Conservation (phyloP, 345 rosid species). For the Melaleuca alternifolia region DNA sequence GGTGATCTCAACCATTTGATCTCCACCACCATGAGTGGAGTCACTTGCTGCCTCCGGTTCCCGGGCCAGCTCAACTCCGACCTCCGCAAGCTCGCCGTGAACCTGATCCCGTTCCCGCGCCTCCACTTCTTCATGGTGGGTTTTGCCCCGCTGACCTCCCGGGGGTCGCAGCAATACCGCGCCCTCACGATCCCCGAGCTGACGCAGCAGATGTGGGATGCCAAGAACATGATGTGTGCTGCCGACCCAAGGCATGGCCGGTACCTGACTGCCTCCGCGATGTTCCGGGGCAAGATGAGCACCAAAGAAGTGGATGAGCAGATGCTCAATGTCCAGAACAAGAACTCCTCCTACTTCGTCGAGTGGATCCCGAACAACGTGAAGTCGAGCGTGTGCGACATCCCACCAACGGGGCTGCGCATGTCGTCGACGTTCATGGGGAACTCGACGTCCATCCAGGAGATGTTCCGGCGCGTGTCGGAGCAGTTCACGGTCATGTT, state of each 20-base stretch:
- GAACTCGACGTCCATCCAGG: slow-evolving; percentile 64
- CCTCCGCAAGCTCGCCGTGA: slow-evolving; percentile 72
- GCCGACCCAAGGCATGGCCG: slow-evolving; percentile 86
- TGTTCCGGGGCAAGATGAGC: slow-evolving; percentile 92
- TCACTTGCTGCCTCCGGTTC: slow-evolving; percentile 80
- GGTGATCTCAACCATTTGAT: slow-evolving; percentile 84
- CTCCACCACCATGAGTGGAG: slow-evolving; percentile 80
- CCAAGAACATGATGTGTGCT: slow-evolving; percentile 83
- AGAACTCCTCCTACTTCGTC: slow-evolving; percentile 83
- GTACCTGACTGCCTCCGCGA: slow-evolving; percentile 80
- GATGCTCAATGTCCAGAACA: slow-evolving; percentile 87
- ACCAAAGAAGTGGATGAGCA: slow-evolving; percentile 91
- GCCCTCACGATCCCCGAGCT: slow-evolving; percentile 78
- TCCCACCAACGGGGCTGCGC: slow-evolving; percentile 60
- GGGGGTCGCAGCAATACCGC: slow-evolving; percentile 73
- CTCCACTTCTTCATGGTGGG: slow-evolving; percentile 88
- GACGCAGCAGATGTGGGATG: slow-evolving; percentile 84
- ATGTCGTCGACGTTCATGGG: slow-evolving; percentile 81
- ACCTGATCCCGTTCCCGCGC: slow-evolving; percentile 70
- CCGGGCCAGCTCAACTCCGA: slow-evolving; percentile 84
- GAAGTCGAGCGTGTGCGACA: slow-evolving; percentile 70
- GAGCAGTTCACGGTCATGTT: slow-evolving; percentile 58
- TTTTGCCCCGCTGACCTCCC: slow-evolving; percentile 70
- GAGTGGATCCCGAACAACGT: slow-evolving; percentile 66
- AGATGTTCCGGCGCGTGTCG: slow-evolving; percentile 50